Evolutionary conservation across 192 early-diverging fungal species (phyloP), one percentile per base, ranked within the genome.

Genomic region (Gaertneriomyces sp.): DNA sequence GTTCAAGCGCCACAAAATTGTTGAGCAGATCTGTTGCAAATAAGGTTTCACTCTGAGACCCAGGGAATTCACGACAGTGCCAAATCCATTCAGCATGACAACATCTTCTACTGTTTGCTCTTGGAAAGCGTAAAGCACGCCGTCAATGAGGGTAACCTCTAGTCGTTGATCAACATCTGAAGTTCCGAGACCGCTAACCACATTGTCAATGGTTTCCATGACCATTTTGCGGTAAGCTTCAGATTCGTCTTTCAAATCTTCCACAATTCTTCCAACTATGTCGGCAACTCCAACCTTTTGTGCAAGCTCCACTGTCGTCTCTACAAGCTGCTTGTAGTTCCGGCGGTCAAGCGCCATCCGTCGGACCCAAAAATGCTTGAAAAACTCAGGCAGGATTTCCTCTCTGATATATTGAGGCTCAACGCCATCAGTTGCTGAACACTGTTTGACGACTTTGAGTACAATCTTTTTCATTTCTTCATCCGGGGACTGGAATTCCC

Each of bases 391-490:
- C 19, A 99, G 71, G 61, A 99, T 95, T 46, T 96, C 91, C 57
- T 84, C 81, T 61, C 89, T 89, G 63, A 99, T 90, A 70, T 93
- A 95, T 45, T 74, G 74, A 6, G 89, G 85, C 44, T 89, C 87
- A 6, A 98, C 91, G 44, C 95, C 96, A 17, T 95, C 92, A 0
- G 97, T 95, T 0, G 87, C 89, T 5, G 90, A 90, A 75, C 97
- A 99, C 74, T 98, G 97, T 69, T 93, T 93, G 58, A 98, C 88
- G 3, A 97, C 97, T 74, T 94, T 93, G 40, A 99, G 82, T 12
- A 99, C 96, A 78, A 98, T 94, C 82, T 92, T 95, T 59, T 95
- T 94, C 95, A 98, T 99, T 64, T 96, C 91, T 72, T 96, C 94
- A 70, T 99, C 96, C 40, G 94, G 91, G 12, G 93, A 92, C 72